Evolutionary conservation across 768 basidiomycete species (phyloP).

Genomic region (Boletus barrowsii): DNA sequence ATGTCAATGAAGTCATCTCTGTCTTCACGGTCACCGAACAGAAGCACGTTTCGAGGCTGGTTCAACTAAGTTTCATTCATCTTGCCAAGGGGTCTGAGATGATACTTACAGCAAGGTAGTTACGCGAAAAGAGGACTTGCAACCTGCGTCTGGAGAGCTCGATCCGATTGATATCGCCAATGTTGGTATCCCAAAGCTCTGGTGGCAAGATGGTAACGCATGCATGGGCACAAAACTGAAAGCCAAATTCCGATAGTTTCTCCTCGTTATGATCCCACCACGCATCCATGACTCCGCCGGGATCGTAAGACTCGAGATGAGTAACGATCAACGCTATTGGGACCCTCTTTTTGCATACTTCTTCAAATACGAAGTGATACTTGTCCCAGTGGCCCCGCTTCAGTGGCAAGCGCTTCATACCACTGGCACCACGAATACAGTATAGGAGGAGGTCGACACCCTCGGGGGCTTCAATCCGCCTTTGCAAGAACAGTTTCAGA

Average conservation of each 20-base stretch:
- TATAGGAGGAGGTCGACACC: constrained; percentile 28
- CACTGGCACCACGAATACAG: constrained; percentile 26
- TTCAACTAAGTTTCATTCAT: background rate
- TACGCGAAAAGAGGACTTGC: constrained; percentile 4
- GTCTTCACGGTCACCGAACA: constrained; percentile 16
- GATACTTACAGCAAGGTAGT: constrained; percentile 14
- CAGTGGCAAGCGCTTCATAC: constrained; percentile 10
- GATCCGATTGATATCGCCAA: constrained; percentile 5
- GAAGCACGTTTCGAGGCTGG: constrained; percentile 20
- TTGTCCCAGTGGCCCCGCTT: constrained; percentile 17
- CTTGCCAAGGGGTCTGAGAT: background rate
- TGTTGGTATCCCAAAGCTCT: background rate
- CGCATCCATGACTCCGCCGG: constrained; percentile 25
- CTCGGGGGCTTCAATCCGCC: constrained; percentile 10
- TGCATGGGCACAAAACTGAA: constrained; percentile 34
- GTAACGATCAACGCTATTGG: constrained; percentile 28
- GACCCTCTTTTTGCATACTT: constrained; percentile 23
- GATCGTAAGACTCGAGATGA: constrained; percentile 26
- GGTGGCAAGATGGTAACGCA: constrained; percentile 32
- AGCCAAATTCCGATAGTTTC: constrained; percentile 25
- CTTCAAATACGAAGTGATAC: constrained; percentile 23
- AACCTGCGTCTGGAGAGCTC: constrained; percentile 11
- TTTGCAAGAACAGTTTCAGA: constrained; percentile 29
- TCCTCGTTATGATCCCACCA: constrained; percentile 37
- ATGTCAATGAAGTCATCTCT: constrained; percentile 12